A percentile compares a stretch with the other conserved stretches of the same genome.
Conservation (phyloP, 352 stramenopile species). For the Phytopythium montanum region DNA sequence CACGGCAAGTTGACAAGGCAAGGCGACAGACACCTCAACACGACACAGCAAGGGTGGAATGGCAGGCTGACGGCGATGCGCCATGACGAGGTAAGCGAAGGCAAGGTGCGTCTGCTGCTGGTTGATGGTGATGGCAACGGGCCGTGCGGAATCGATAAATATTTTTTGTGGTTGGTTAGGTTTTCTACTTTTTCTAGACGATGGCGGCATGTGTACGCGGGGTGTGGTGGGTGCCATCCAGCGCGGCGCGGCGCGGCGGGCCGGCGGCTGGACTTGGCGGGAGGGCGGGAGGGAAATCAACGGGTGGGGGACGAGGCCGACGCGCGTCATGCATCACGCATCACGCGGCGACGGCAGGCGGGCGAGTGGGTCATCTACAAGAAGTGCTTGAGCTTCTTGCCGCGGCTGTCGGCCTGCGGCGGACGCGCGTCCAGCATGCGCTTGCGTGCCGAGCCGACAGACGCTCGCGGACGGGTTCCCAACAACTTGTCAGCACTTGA, state of each 20-base stretch:
- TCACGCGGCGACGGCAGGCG: no score
- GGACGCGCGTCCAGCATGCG: conserved; percentile 27
- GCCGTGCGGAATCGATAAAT: conserved; percentile 33
- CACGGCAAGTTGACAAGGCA: no score
- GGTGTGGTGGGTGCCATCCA: background rate
- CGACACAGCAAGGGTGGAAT: no score
- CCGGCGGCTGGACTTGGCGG: conserved; percentile 9
- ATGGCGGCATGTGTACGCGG: conserved; percentile 13
- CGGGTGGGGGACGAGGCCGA: conserved; percentile 8
- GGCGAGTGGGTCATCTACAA: conserved; percentile 36
- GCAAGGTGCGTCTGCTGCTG: background rate
- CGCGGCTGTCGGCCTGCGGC: conserved; percentile 35
- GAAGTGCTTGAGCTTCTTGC: conserved; percentile 61
- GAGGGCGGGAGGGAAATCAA: conserved; percentile 13
- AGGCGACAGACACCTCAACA: no score
- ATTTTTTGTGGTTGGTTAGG: conserved; percentile 48
- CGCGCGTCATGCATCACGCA: conserved; percentile 19
- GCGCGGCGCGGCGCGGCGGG: no score
- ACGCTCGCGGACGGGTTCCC: conserved; percentile 30
- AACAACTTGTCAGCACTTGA: conserved; percentile 78
- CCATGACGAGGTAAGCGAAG: no score
- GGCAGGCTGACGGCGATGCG: no score
- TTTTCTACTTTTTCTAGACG: conserved; percentile 72
- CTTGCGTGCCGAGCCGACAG: conserved; percentile 38
- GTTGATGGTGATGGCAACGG: background rate